phyloP scores from a whole-genome alignment of 495 filamentous ascomycete species.

The Lophiostoma macrostomum region DNA sequence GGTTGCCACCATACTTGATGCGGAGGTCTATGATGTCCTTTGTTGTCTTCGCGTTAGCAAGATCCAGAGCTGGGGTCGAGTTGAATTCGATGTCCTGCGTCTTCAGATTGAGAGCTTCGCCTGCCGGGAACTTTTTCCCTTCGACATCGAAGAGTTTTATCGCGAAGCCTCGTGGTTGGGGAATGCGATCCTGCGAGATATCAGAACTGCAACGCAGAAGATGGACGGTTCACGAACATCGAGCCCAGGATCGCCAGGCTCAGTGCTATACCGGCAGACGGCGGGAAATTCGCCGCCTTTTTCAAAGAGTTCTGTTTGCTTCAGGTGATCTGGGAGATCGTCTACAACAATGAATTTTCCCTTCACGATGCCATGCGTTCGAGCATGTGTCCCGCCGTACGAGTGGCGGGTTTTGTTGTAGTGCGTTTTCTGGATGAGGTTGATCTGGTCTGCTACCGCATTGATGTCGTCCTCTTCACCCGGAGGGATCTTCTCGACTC shows the following conservation, averaged over 20 bases:
- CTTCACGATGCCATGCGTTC: constrained; percentile 49
- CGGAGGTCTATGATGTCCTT: constrained; percentile 48
- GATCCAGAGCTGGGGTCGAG: constrained; percentile 48
- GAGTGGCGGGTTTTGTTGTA: constrained; percentile 48
- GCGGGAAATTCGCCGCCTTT: constrained; percentile 43
- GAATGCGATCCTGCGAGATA: constrained; percentile 41
- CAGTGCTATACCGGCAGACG: constrained; percentile 44
- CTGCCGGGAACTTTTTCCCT: constrained; percentile 47
- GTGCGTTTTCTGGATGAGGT: constrained; percentile 47
- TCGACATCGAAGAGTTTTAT: constrained; percentile 50
- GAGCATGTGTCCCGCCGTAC: constrained; percentile 45
- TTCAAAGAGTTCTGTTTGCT: constrained; percentile 46
- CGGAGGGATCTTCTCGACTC: constrained; percentile 46
- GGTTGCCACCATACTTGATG: constrained; percentile 44
- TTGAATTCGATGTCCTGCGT: constrained; percentile 53
- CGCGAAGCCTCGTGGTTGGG: constrained; percentile 48
- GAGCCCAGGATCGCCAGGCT: constrained; percentile 45
- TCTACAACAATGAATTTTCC: constrained; percentile 45
- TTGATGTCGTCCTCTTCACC: constrained; percentile 48
- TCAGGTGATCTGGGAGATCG: constrained; percentile 44
- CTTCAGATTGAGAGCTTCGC: constrained; percentile 35
- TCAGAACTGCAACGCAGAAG: constrained; percentile 18
- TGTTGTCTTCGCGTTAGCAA: constrained; percentile 47
- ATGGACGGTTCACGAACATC: constrained; percentile 32
- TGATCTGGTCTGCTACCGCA: constrained; percentile 48